A percentile compares a stretch with the other conserved stretches of the same genome.
These are phyloP conservation scores for Inga leiocalycina DNA, from an alignment of 306 rosid genomes.

Conservation along the genomic window DNA sequence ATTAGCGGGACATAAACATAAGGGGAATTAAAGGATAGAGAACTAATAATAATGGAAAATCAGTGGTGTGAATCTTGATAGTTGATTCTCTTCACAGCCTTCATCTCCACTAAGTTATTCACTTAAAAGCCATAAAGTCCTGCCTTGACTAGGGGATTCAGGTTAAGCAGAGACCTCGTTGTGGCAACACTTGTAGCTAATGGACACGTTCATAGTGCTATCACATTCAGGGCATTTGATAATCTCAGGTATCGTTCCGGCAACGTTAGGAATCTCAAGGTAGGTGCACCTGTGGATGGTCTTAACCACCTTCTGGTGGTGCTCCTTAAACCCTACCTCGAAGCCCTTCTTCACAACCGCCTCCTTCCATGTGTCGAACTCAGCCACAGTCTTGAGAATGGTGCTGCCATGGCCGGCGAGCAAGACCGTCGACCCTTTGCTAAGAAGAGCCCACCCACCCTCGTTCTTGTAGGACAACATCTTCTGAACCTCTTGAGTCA, in stretches of 20 bases:
- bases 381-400: conserved; percentile 41
- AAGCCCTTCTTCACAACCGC: conserved; percentile 30
- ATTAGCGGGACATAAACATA: not conserved
- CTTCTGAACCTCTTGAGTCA: conserved; percentile 51
- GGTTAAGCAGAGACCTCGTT: conserved; percentile 1
- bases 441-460: conserved; percentile 54
- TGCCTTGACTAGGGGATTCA: not conserved
- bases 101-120: not conserved
- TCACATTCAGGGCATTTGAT: conserved; percentile 60
- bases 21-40: not conserved
- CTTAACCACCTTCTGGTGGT: conserved; percentile 19
- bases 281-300: conserved; percentile 37
- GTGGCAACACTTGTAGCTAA: conserved; percentile 74
- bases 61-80: not conserved
- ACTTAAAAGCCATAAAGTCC: not conserved
- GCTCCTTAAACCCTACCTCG: conserved; percentile 35
- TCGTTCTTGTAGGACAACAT: conserved; percentile 61
- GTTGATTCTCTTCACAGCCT: not conserved
- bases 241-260: conserved; percentile 47
- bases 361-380: conserved; percentile 54
- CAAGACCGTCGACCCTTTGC: conserved; percentile 46
- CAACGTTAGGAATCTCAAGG: conserved; percentile 37
- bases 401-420: conserved; percentile 43
- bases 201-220: conserved; percentile 56
- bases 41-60: not conserved